Evolutionary conservation across 768 basidiomycete species (phyloP).

Genomic region (Hygrophoropsis aurantiaca): DNA sequence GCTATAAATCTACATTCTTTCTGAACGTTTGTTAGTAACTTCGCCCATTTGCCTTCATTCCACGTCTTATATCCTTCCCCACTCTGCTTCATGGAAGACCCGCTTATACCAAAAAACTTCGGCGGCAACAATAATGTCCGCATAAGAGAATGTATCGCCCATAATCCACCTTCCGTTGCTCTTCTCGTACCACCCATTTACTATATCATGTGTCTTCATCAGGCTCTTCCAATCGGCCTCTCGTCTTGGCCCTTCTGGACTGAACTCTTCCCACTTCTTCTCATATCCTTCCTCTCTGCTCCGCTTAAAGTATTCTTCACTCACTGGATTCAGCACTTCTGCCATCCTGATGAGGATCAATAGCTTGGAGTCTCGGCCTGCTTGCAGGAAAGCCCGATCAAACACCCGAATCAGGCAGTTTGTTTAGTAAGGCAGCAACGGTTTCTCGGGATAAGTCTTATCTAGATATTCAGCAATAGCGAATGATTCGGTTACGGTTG

Average conservation of each 20-base stretch:
- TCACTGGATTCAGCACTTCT: conserved; percentile 24
- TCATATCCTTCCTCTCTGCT: conserved; percentile 35
- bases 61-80: conserved; percentile 34
- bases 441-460: conserved; percentile 34
- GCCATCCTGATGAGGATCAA: conserved; percentile 17
- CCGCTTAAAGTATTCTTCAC: conserved; percentile 36
- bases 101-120: conserved; percentile 30
- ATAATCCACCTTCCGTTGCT: conserved; percentile 34
- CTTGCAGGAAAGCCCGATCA: conserved; percentile 33
- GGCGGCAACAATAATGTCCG: conserved; percentile 39
- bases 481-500: conserved; percentile 38
- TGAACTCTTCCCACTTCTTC: conserved; percentile 38
- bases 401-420: conserved; percentile 34
- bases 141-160: conserved; percentile 37
- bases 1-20: conserved; percentile 23
- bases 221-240: conserved; percentile 38
- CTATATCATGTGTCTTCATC: conserved; percentile 28
- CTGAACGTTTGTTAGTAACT: conserved; percentile 21
- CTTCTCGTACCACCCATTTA: conserved; percentile 15
- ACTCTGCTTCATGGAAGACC: conserved; percentile 35
- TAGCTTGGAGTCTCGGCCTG: conserved; percentile 9
- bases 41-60: conserved; percentile 27
- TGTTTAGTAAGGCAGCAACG: conserved; percentile 23
- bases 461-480: conserved; percentile 50
- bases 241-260: conserved; percentile 33